These are phyloP conservation scores for Globisporangium spinosum DNA, from an alignment of 352 stramenopile species.

Conservation along the genomic window DNA sequence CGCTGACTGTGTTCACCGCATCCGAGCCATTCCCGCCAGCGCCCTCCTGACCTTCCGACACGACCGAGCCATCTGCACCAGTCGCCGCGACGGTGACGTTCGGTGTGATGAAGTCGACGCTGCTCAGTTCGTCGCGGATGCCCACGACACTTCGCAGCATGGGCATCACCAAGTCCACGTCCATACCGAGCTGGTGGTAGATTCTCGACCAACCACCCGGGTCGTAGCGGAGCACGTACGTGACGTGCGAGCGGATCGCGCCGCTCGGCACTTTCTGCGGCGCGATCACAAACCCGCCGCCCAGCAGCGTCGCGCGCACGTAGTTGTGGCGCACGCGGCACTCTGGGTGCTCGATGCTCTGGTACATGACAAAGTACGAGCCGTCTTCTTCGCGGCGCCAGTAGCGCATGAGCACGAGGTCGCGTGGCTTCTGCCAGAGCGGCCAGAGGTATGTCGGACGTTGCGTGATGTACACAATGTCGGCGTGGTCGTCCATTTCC, in stretches of 20 bases:
- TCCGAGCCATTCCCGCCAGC: slow-evolving; percentile 13
- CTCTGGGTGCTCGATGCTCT: slow-evolving; percentile 83
- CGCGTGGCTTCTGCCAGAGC: slow-evolving; percentile 81
- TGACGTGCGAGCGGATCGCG: slow-evolving; percentile 76
- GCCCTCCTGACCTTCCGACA: background rate
- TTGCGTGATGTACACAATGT: slow-evolving; percentile 87
- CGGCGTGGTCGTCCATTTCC: slow-evolving; percentile 85
- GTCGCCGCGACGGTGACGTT: slow-evolving; percentile 63
- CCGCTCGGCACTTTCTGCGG: slow-evolving; percentile 77
- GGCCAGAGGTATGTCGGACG: slow-evolving; percentile 83
- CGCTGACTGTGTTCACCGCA: slow-evolving; percentile 30
- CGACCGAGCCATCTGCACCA: background rate
- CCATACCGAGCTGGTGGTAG: slow-evolving; percentile 88
- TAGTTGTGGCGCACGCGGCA: slow-evolving; percentile 86
- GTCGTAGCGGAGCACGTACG: slow-evolving; percentile 82
- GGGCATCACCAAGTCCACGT: slow-evolving; percentile 81
- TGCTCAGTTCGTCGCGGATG: slow-evolving; percentile 84
- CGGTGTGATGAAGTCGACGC: slow-evolving; percentile 79
- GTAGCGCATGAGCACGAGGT: slow-evolving; percentile 87
- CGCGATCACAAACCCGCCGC: slow-evolving; percentile 82
- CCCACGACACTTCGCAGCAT: slow-evolving; percentile 84
- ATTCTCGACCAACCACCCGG: slow-evolving; percentile 74
- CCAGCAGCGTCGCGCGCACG: slow-evolving; percentile 74
- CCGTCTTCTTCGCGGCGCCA: slow-evolving; percentile 87
- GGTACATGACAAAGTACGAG: slow-evolving; percentile 90